Evolutionary conservation across 306 rosid genomes (phyloP).

Genomic region (Malus asiatica): DNA sequence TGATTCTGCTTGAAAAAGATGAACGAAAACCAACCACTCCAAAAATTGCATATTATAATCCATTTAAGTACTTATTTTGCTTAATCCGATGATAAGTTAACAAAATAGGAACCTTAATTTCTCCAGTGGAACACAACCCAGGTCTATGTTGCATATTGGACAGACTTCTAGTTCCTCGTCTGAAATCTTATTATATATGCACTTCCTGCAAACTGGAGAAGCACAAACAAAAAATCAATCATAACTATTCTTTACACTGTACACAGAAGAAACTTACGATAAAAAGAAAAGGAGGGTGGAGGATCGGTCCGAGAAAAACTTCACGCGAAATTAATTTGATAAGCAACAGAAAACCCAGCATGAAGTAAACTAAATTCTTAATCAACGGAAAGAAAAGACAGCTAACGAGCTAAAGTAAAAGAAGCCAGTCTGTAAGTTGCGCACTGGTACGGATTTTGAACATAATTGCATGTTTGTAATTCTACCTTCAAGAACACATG

Average conservation of each 20-base stretch:
- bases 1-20: neutral
- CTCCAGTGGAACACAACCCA: slow-evolving; percentile 54
- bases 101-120: slow-evolving; percentile 54
- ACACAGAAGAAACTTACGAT: neutral
- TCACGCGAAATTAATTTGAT: neutral
- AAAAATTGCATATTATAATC: neutral
- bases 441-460: neutral
- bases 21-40: neutral
- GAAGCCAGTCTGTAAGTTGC: neutral
- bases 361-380: slow-evolving; percentile 3
- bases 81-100: neutral
- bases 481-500: neutral
- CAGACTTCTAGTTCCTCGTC: slow-evolving; percentile 59
- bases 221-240: slow-evolving; percentile 5
- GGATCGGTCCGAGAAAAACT: neutral
- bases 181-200: slow-evolving; percentile 51
- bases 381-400: neutral
- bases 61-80: neutral
- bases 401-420: neutral
- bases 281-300: neutral
- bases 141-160: slow-evolving; percentile 61
- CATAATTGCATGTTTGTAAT: neutral
- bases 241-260: neutral
- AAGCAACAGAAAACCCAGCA: neutral
- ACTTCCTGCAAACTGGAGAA: slow-evolving; percentile 84